Base-by-base conservation (phyloP, 805 yeast species). In the Candida pini region DNA sequence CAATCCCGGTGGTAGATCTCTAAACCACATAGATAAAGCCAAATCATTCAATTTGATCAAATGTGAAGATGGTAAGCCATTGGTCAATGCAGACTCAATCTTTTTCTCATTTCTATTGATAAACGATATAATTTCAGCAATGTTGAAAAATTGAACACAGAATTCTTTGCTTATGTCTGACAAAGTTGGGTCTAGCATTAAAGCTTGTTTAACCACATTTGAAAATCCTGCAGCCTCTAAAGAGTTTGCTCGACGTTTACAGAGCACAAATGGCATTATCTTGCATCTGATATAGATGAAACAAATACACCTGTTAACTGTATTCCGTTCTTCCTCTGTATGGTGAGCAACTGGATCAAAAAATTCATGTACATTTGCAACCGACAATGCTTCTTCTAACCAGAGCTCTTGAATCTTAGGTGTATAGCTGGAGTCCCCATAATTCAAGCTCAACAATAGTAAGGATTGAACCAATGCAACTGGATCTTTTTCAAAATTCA, bases 401-500 rank as follows among this genome's bases (percentile, higher is more conserved):
- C 46, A 39, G 18, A 25, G 10, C n/a, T 39, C 31, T 9, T 31
- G 32, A 8, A 36, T 31, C 18, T 34, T 42, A 8, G 34, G 16
- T 16, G 36, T 28, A 17, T 24, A 28, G 18, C 33, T 26, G n/a
- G 20, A 26, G 23, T 36, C 43, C 8, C 30, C 34, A 18, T 22
- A 16, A 9, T 23, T 22, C 22, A 36, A 13, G 5, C 39, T 33
- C 9, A 36, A 35, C 12, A 39, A 28, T 2, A 37, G 20, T 23
- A 39, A 28, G 2, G 41, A 26, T 13, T 26, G 33, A 8, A 39
- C 32, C 6, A 35, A 7, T n/a, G 22, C 23, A 8, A 39, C 16
- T 4, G 43, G 33, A 22, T 34, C 26, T 12, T 16, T 17, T 28
- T 42, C 46, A 28, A 42, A 39, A 7, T 37, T 42, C 14, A 35